Conservation (phyloP, 495 filamentous ascomycete genomes). For the Xylaria castorea region DNA sequence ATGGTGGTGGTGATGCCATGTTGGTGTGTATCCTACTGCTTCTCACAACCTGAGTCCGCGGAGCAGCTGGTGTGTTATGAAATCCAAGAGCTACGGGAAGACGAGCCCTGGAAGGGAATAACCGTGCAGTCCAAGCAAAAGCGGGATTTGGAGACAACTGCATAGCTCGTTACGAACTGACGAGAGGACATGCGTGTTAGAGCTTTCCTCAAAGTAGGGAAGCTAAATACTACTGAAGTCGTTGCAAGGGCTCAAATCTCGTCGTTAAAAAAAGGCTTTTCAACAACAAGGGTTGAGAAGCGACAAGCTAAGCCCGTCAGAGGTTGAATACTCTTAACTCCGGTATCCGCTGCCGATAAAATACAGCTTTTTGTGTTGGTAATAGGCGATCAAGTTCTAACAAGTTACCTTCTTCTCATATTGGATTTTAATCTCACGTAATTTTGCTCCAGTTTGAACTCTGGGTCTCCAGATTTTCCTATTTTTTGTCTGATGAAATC, state of each 20-base stretch:
- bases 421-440: background rate
- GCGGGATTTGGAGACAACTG: background rate
- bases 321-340: background rate
- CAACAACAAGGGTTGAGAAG: background rate
- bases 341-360: background rate
- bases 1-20: background rate
- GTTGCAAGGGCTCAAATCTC: background rate
- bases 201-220: background rate
- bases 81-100: background rate
- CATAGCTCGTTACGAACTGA: background rate
- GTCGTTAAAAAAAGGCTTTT: background rate
- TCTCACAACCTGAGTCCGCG: background rate
- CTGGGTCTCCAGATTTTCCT: background rate
- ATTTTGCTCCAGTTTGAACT: too few species aligned
- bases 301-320: background rate
- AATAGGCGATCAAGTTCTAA: background rate
- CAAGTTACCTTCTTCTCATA: background rate
- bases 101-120: background rate
- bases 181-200: background rate
- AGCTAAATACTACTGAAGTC: background rate
- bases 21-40: background rate
- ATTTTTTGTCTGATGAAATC: background rate
- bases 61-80: background rate
- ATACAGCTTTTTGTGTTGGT: background rate
- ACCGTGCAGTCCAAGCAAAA: background rate